Conservation (phyloP, 225 moss, liverwort and hornwort genomes). For the Pseudisothecium myosuroides region DNA sequence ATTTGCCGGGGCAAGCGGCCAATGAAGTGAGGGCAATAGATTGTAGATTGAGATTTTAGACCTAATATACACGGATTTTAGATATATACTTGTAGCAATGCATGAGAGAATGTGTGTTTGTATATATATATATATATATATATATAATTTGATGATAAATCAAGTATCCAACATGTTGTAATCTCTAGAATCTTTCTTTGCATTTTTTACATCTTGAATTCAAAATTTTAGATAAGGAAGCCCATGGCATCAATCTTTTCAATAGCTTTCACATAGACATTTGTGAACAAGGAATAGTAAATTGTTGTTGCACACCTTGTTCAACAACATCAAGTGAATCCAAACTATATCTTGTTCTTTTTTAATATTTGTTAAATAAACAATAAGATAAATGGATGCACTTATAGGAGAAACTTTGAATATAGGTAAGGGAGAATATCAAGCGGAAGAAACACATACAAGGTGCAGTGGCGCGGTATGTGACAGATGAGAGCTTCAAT, state of each 20-base stretch:
- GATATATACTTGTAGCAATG: not conserved
- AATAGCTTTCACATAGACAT: not conserved
- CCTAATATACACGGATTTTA: not conserved
- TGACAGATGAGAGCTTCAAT: constrained; percentile 22
- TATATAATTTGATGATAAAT: not conserved
- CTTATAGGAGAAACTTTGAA: not conserved
- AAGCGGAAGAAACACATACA: constrained; percentile 25
- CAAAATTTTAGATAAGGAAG: not conserved
- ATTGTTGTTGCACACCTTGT: not conserved
- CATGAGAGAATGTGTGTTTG: rapidly evolving
- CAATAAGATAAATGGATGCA: not conserved
- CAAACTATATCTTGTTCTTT: too few relatives aligned
- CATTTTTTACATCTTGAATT: not conserved
- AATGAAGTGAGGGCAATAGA: not conserved
- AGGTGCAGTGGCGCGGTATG: constrained; percentile 52
- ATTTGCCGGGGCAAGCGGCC: constrained; percentile 39
- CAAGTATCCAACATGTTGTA: not conserved
- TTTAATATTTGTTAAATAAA: not conserved
- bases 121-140: too few relatives aligned
- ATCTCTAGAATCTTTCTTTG: not conserved
- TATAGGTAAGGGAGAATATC: constrained; percentile 19
- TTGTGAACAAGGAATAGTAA: not conserved
- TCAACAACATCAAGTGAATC: not conserved
- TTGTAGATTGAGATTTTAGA: not conserved
- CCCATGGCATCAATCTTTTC: too few relatives aligned